phyloP scores from a whole-genome alignment of 1,139 yeast genomes.

The Geotrichum histeridarum region DNA sequence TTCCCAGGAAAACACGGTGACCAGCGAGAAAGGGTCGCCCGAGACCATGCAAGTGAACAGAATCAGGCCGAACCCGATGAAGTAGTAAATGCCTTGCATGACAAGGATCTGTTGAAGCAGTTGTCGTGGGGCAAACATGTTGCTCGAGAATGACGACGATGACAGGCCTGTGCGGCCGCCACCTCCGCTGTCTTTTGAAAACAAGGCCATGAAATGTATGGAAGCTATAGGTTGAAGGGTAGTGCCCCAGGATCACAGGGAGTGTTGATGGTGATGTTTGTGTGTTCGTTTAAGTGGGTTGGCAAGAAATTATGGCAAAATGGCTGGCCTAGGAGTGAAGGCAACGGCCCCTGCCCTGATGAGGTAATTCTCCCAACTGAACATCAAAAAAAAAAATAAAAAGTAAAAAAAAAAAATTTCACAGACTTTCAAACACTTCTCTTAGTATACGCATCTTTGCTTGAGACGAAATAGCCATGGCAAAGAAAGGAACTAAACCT shows the following conservation, averaged over 20 bases:
- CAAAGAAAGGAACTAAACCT: constrained; percentile 1
- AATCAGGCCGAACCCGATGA: constrained; percentile 35
- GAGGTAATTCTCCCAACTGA: constrained; percentile 12
- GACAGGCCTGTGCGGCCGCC: not conserved
- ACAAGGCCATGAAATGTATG: not conserved
- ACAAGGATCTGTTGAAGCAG: constrained; percentile 39
- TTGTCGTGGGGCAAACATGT: constrained; percentile 35
- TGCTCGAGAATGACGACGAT: constrained; percentile 3
- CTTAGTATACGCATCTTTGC: not conserved
- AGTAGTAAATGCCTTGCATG: constrained; percentile 38
- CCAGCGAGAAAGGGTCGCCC: constrained; percentile 47
- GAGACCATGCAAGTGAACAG: constrained; percentile 36
- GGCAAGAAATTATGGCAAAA: not conserved
- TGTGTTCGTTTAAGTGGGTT: not conserved
- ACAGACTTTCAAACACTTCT: too few species aligned
- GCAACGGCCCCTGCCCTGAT: constrained; percentile 2
- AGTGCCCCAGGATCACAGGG: too few species aligned
- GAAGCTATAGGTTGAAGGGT: not conserved
- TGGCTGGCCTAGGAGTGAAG: not conserved
- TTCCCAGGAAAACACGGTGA: constrained; percentile 82
- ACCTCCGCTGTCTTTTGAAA: not conserved
- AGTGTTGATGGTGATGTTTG: too few species aligned
- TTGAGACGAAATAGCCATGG: constrained; percentile 2
- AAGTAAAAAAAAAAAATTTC: not conserved
- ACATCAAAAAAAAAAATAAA: too few species aligned